Base-by-base conservation (phyloP, 192 early-diverging fungal genomes). In the Chytriomyces hyalinus region DNA sequence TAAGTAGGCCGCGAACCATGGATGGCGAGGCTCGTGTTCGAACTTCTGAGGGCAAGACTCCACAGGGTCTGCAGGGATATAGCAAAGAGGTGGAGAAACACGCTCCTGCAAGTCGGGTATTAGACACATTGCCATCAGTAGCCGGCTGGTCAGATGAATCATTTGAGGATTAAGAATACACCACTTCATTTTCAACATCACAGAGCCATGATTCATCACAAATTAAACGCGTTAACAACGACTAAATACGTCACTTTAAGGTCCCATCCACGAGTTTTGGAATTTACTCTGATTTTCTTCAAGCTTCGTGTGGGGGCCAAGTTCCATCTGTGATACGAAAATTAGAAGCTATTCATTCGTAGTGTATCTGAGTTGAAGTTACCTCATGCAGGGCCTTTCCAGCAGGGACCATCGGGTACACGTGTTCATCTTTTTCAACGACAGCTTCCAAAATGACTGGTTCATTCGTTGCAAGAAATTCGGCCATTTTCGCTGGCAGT, bases 341-440 rank as follows among this genome's bases (percentile, higher is more conserved):
- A 20, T 74, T 11, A 75, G 57, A 24, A n/a, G 10, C 13, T 47
- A 49, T 15, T 20, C 44, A 20, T 6, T n/a, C 46, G 44, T 0
- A 76, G 22, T 6, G 74, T 45, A 24, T 22, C 10, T 61, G n/a
- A 57, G 53, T 2, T 20, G 24, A 7, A 75, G 76, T 22, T 81
- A 97, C 94, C 81, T 99, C 96, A 84, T 98, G 88, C 70, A 99
- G 84, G 20, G 90, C 92, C 83, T 94, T 96, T 57, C 96, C 95
- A 73, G 93, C 97, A 26, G 97, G 95, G 1, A 94, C 95, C 97
- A 99, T 99, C 59, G 97, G 97, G 81, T 92, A 94, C 26, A 99
- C 94, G 80, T 96, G 95, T 84, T 99, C 96, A 51, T 92, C 80
- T 80, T 97, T 97, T 79, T 92, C 92, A 11, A 98, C 93, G 53